Evolutionary conservation across 2,329 filamentous ascomycete genomes (phyloP).

Genomic region (Fusarium coicis): DNA sequence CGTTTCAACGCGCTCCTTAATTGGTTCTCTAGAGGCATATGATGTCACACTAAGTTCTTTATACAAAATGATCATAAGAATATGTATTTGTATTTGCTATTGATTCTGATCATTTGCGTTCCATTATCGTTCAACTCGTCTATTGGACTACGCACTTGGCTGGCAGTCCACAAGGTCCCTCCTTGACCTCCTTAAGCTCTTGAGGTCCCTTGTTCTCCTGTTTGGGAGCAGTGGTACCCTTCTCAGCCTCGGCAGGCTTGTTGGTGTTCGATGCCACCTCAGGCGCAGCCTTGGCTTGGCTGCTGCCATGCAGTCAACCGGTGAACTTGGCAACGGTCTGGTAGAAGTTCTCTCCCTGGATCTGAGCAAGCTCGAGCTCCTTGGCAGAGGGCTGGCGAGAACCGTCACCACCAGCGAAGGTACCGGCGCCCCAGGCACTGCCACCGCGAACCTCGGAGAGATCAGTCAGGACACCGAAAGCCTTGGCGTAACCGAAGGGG

Average conservation of each 20-base stretch:
- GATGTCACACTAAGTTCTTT: not conserved
- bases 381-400: conserved; percentile 80
- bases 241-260: conserved; percentile 30
- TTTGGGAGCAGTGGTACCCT: conserved; percentile 31
- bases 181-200: conserved; percentile 59
- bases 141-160: conserved; percentile 77
- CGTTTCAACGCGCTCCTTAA: not conserved
- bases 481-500: conserved; percentile 90
- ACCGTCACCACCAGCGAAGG: conserved; percentile 82
- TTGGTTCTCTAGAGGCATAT: not conserved
- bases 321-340: conserved; percentile 76
- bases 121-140: conserved; percentile 39
- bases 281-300: conserved; percentile 48
- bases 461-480: conserved; percentile 76
- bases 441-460: conserved; percentile 86
- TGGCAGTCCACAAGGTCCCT: conserved; percentile 82
- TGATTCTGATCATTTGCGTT: conserved; percentile 26
- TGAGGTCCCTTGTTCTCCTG: conserved; percentile 37
- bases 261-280: conserved; percentile 42
- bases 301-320: conserved; percentile 80
- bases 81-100: conserved; percentile 20
- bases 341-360: conserved; percentile 90
- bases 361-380: conserved; percentile 82
- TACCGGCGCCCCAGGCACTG: conserved; percentile 92
- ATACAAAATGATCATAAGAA: not conserved